Evolutionary conservation across 2,329 filamentous ascomycete genomes (phyloP), one percentile per base, ranked within the genome.

Genomic region (Beauveria scarabaeidicola): DNA sequence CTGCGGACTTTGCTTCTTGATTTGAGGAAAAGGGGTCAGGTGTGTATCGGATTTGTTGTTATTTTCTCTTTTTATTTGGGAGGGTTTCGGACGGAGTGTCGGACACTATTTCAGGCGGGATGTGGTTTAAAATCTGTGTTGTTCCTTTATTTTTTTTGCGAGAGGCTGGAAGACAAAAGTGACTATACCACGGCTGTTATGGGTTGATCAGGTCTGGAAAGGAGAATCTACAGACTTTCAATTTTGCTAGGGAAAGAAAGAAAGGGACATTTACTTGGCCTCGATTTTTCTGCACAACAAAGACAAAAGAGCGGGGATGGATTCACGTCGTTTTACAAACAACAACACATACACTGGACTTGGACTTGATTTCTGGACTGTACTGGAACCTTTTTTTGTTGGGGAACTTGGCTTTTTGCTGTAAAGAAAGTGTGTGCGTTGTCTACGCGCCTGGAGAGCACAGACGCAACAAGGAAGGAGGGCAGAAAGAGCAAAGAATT

Each of bases 1-100:
- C 75, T 73, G 69, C 72, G 73, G 71, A 73, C 67, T 75, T 69
- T 66, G 68, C 67, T 69, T 71, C 66, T 73, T 73, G 69, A 73
- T 73, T 72, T 70, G 65, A 67, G 67, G 66, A 70, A 69, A 71
- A 72, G 69, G 71, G 70, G 66, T 63, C 63, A 67, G 64, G 66
- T 69, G 65, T 70, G 71, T 69, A 72, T 72, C 70, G 69, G 68
- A 66, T 71, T 54, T 57, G 47, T 52, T 56, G 40, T 52, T 60
- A 61, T 52, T 54, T 52, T 55, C 40, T 63, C 23, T 60, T 62
- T 43, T 54, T 59, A 61, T 55, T 73, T 65, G 66, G 69, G 67
- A 68, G 68, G 69, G 55, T 11, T 56, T 66, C 70, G 72, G 70
- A 68, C 64, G 68, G 73, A 73, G 72, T 73, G 72, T 72, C 68